phyloP scores from a whole-genome alignment of 2,329 filamentous ascomycete genomes.

The Parafenestella ontariensis region DNA sequence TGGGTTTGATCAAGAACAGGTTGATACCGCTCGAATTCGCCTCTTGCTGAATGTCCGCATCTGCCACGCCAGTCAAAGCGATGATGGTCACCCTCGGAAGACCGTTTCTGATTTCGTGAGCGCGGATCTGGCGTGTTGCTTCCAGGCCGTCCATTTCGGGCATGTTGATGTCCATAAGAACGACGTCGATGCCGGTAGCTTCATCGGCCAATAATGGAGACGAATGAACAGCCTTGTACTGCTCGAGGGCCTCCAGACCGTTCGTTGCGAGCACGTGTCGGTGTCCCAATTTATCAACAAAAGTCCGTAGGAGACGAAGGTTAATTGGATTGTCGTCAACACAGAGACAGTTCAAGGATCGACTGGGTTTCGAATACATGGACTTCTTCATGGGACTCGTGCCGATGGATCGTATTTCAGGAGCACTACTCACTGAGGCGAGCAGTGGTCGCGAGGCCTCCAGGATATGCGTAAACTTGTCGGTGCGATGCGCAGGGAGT shows the following conservation, averaged over 20 bases:
- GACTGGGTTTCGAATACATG: conserved; percentile 20
- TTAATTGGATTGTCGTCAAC: conserved; percentile 53
- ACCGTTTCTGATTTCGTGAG: conserved; percentile 54
- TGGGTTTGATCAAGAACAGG: conserved; percentile 62
- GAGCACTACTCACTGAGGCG: conserved; percentile 39
- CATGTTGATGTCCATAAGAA: conserved; percentile 50
- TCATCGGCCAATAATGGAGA: conserved; percentile 7
- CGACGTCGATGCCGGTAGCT: conserved; percentile 33
- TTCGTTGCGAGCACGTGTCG: conserved; percentile 42
- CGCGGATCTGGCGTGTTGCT: conserved; percentile 50
- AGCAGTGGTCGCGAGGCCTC: conserved; percentile 33
- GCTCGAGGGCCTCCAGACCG: conserved; percentile 46
- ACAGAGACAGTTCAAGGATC: conserved; percentile 41
- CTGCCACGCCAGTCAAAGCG: conserved; percentile 62
- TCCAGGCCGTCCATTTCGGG: conserved; percentile 51
- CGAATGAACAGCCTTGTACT: conserved; percentile 31
- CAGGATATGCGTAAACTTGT: conserved; percentile 7
- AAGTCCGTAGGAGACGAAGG: conserved; percentile 45
- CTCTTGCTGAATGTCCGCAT: conserved; percentile 57
- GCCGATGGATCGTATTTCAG: conserved; percentile 34
- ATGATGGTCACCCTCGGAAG: conserved; percentile 57
- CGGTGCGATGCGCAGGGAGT: conserved; percentile 6
- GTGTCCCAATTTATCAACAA: conserved; percentile 46
- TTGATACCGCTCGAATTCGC: conserved; percentile 62
- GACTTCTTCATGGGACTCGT: conserved; percentile 26